Evolutionary conservation across 1,284 basidiomycete species (phyloP), one percentile per base, ranked within the genome.

Genomic region (Cerioporus squamosus): DNA sequence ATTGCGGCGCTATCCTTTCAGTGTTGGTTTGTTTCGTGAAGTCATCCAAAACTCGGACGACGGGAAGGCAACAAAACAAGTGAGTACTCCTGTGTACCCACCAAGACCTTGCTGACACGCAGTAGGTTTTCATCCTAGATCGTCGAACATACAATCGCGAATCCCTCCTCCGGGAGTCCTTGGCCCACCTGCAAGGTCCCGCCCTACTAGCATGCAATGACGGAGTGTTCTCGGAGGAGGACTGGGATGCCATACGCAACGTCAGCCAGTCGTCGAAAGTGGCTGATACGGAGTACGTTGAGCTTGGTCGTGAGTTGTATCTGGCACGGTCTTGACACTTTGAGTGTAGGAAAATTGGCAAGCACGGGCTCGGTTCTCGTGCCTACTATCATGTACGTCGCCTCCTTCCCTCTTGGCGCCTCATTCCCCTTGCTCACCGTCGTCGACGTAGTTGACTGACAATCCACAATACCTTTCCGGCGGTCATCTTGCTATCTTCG

Each of bases 361-460:
- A 83, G 63, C 83, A 79, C 61, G 82, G 82, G 0, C 72, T 82
- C 15, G 82, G 81, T 2, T 81, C 83, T 59, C 70, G 81, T 10
- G 78, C 80, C 0, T 77, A 77, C 26, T 83, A 81, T 61, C 80
- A 84, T 66, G 81, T 82, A 66, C 36, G 77, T 39, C 44, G 15
- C 40, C 14, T 53, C 26, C 7, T 24, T 14, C 14, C 44, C 38
- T 24, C 39, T 22, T 40, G 38, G 40, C 9, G 36, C 24, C 24
- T 29, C 18, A 23, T 17, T 20, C 31, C 6, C 36, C 40, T 48
- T 22, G 50, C 38, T 46, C 1, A 46, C 2, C 23, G 7, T 54
- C 7, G 29, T 29, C 8, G 33, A 15, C 14, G 5, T 36, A 84
- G 81, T 62, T 82, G 12, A 83, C 81, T 1, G 81, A 83, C 64